Evolutionary conservation across 2,329 filamentous ascomycete genomes (phyloP), one percentile per base, ranked within the genome.

Genomic region (Hortaea werneckii): DNA sequence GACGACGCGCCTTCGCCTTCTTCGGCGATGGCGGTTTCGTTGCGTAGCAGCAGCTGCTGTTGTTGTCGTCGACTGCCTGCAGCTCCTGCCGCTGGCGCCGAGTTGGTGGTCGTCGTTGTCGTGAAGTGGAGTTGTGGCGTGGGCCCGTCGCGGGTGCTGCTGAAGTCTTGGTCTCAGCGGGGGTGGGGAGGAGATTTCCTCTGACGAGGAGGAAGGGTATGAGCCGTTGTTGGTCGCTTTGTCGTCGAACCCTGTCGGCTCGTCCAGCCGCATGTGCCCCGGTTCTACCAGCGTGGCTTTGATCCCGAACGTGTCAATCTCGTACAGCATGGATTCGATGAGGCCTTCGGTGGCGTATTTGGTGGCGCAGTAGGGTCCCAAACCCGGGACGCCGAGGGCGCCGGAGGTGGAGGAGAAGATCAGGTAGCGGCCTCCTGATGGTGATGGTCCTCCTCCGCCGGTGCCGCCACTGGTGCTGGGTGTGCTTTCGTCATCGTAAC

Each of bases 301-400:
- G 65, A 96, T 85, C 61, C 92, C 90, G 67, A 94, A 95, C 0
- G 74, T 71, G 53, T 95, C 89, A 34, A 94, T 83, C 64, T 98
- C 92, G 66, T 96, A 96, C 11, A 95, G 76, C 85, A 98, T 90
- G 11, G 87, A 89, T 66, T 98, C 92, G 56, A 96, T 88, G 44
- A 98, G 72, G 0, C 90, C 92, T 63, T 98, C 92, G 4, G 95
- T 87, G 0, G 92, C 92, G 66, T 95, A 96, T 65, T 96, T 98
- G 11, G 88, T 95, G 1, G 92, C 92, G 65, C 90, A 96, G 62
- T 95, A 96, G 0, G 90, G 90, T 0, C 90, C 90, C 5, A 96
- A 68, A 0, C 92, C 92, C 0, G 92, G 92, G 0, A 96, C 87
- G 1, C 90, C 92, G n/a, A 95, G 75, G 0, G 90, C 87, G 4